Base-by-base conservation (phyloP, 2,329 filamentous ascomycete genomes). In the Ophiocordyceps robertsii region DNA sequence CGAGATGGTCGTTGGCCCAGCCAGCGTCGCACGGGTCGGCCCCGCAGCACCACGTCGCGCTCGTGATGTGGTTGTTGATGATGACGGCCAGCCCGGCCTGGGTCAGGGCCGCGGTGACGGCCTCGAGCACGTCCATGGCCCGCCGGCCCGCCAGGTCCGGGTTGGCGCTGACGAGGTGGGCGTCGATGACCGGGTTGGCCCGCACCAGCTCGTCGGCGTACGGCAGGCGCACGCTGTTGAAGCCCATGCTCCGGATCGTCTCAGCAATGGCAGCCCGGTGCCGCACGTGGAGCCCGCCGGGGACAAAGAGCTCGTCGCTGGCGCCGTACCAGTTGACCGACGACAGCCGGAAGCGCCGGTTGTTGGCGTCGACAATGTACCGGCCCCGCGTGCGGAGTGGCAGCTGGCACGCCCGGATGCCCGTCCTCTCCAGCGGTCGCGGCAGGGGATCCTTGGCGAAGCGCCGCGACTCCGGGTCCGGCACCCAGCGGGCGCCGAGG, bases 251-350 rank as follows among this genome's bases (percentile, higher is more conserved):
- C 42, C 71, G 69, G 55, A 84, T 80, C 14, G 72, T 73, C 46
- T 61, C 53, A 4, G 78, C 76, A 48, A 84, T 82, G 17, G 67
- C 65, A 43, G 63, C 64, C 32, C 80, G 75, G 58, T 83, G 77
- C 52, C 71, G 69, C 19, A 78, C 61, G 48, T 83, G 77, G 33
- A 84, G 65, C 0, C 79, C 80, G 31, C 77, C 75, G 0, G 75
- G 69, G 11, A 83, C 69, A 51, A 79, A 82, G 43, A 75, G 65
- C 61, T 80, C 72, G 52, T 84, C 80, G 53, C 76, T 81, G 3
- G 73, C 79, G 30, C 80, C 80, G 55, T 84, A 84, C 80, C 80
- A 84, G 60, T 84, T 84, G 53, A 82, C 66, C 17, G 74, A 78
- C 16, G 73, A 62, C 8, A 84, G 65, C 61, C 78, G 80, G 59